Evolutionary conservation across 306 rosid species (phyloP).

Genomic region (Vigna angularis): DNA sequence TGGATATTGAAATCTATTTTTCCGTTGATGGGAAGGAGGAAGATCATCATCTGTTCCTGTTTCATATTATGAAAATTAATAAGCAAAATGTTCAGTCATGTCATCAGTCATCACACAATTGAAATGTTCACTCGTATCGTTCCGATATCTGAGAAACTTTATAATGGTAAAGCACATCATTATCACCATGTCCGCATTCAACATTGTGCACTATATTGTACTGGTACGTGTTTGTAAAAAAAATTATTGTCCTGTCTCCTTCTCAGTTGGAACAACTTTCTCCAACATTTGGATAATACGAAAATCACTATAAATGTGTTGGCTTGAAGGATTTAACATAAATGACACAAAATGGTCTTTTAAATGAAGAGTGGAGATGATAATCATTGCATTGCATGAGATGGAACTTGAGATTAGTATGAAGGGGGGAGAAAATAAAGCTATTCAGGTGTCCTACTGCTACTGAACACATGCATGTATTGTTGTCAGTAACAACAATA

Average conservation of each 20-base stretch:
- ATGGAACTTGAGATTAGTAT: background rate
- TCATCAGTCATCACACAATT: conserved; percentile 13
- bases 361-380: background rate
- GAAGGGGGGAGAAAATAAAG: background rate
- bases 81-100: conserved; percentile 11
- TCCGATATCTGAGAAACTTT: conserved; percentile 23
- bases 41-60: conserved; percentile 84
- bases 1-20: conserved; percentile 67
- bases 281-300: background rate
- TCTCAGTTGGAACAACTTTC: background rate
- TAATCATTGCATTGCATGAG: background rate
- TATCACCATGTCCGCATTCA: conserved; percentile 4
- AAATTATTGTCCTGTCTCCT: too few species aligned
- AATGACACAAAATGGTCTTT: background rate
- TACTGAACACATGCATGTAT: background rate
- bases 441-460: background rate
- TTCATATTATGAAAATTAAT: conserved; percentile 14
- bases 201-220: conserved; percentile 18
- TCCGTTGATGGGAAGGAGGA: conserved; percentile 79
- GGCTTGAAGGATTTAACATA: background rate
- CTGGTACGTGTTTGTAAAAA: too few species aligned
- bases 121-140: conserved; percentile 4
- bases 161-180: conserved; percentile 6
- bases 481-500: background rate
- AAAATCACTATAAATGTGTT: background rate